Base-by-base conservation (phyloP, 176 grass and related monocot genomes). In the Lolium rigidum region DNA sequence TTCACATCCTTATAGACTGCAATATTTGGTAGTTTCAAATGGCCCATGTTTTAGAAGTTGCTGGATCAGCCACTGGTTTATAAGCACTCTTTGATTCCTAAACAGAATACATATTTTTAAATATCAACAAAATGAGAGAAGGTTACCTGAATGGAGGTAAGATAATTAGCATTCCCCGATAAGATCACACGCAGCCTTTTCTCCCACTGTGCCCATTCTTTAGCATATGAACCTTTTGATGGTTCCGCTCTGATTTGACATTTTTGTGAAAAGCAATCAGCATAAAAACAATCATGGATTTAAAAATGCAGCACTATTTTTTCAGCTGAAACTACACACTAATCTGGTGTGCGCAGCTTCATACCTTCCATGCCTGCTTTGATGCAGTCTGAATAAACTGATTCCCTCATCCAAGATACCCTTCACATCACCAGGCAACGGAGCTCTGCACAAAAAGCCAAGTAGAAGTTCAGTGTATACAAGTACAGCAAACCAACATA, bases 341-440 rank as follows among this genome's bases (percentile, higher is more conserved):
- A 35, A 35, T 35, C 31, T 35, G 31, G 31, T 35, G 31, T 3
- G 31, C 31, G 55, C 37, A 86, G 39, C 80, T 85, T 38, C 76
- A 82, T 90, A 98, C 97, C 97, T 98, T 92, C 97, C 97, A 91
- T 98, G 97, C 48, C 86, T 98, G 74, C 57, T 92, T 84, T 90
- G 92, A 86, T 95, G 93, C 69, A 98, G 79, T 78, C 84, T 92
- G 88, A 95, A 98, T 86, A 98, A 88, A 85, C 79, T 91, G 39
- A 92, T 90, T 64, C 97, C 97, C 85, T 98, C 92, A 63, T 98
- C 88, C 74, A 98, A 77, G 72, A 95, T 88, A 77, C 50, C 49
- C 74, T 92, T 98, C 25, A 98, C 76, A 43, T 89, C 65, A 86
- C 70, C 90, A 83, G 97, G 97, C 79, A 98, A 74, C 51, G 94